Base-by-base conservation (phyloP, 1,284 basidiomycete genomes). In the Leccinum variabile region DNA sequence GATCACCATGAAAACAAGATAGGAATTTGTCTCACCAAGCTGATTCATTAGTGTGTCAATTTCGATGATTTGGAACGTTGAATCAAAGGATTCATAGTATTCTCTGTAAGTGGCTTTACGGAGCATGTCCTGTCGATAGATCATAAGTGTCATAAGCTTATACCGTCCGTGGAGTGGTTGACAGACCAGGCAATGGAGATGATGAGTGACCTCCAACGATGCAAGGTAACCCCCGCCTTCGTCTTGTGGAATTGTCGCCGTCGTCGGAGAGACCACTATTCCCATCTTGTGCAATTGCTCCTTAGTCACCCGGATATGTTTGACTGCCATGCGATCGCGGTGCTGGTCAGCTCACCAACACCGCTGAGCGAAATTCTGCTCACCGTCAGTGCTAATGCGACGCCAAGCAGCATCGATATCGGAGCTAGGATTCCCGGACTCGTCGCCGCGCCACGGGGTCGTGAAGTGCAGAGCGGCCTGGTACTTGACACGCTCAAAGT, bases 321-420 rank as follows among this genome's bases (percentile, higher is more conserved):
- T 54, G 18, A 63, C 57, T 58, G 8, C n/a, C 46, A 22, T 33
- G 18, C 5, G 11, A 18, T 18, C 18, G 3, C 16, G 37, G 11
- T 22, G 37, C 14, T 39, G 9, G 16, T 54, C 7, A 54, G 53
- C 53, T 56, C 32, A 28, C 8, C 14, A 41, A 14, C 16, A 7
- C 18, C 46, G 22, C 5, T 14, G 10, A 30, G 7, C 14, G 6
- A 22, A 13, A 6, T 32, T 32, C n/a, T 37, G 22, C 41, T 50
- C 5, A 56, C 61, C 56, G 33, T 65, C 65, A 0, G 56, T 53
- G 18, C 55, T 37, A 22, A 66, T 39, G 3, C 49, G 54, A 32
- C 32, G 25, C 65, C 65, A 66, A 28, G 58, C 65, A 2, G 60
- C 64, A 28, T 66, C 65, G 7, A 65, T 57, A 25, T 65, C 65